Conservation (phyloP, 1,284 basidiomycete species). For the Trametes versicolor region DNA sequence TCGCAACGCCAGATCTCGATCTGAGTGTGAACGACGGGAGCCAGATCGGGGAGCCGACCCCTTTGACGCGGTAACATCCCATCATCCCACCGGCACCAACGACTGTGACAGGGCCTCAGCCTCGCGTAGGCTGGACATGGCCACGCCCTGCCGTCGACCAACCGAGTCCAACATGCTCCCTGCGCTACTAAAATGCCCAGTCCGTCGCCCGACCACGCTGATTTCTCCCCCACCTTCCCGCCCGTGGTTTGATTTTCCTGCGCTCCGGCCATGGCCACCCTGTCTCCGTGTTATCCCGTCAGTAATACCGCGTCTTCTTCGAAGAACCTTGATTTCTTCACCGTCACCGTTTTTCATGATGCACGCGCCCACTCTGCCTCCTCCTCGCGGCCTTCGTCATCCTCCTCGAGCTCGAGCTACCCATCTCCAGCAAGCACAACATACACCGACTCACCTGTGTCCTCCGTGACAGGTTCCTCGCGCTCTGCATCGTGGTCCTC, state of each 20-base stretch:
- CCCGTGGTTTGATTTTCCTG: neutral
- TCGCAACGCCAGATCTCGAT: constrained; percentile 5
- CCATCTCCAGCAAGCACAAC: constrained; percentile 7
- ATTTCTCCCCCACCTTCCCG: neutral
- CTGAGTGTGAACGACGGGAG: neutral
- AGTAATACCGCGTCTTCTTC: constrained; percentile 4
- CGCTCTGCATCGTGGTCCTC: constrained; percentile 2
- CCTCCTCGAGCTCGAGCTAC: constrained; percentile 29
- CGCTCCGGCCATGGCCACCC: constrained; percentile 14
- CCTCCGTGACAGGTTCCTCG: neutral
- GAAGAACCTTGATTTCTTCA: constrained; percentile 13
- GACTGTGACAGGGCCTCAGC: neutral
- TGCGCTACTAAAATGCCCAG: constrained; percentile 3
- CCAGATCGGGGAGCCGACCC: constrained; percentile 10
- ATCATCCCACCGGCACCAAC: constrained; percentile 15
- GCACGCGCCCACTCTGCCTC: constrained; percentile 3
- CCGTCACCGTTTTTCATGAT: constrained; percentile 17
- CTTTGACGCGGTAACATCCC: constrained; percentile 13
- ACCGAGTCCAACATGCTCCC: constrained; percentile 7
- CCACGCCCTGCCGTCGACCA: neutral
- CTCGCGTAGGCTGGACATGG: constrained; percentile 5
- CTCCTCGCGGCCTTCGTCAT: constrained; percentile 29
- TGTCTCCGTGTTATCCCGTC: constrained; percentile 7
- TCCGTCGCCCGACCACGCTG: neutral
- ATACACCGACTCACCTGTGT: constrained; percentile 4